Evolutionary conservation across 495 filamentous ascomycete genomes (phyloP).

Genomic region (Hypoxylon perforatum): DNA sequence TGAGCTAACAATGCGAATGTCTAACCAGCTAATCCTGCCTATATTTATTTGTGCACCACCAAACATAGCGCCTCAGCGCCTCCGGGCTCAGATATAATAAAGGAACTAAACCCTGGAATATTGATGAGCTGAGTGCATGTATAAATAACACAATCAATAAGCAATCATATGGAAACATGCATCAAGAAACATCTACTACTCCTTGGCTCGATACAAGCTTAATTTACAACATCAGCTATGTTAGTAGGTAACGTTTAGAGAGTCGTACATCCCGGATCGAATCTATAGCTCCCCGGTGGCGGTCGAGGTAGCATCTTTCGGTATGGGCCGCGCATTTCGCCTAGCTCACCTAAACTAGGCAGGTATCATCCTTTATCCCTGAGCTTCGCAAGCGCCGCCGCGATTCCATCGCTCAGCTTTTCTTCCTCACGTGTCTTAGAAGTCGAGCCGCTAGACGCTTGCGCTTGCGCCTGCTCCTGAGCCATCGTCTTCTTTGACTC

Average conservation of each 20-base stretch:
- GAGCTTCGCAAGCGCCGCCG: constrained; percentile 63
- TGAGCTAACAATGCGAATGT: neutral
- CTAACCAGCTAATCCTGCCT: neutral
- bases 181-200: constrained; percentile 21
- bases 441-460: constrained; percentile 24
- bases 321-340: constrained; percentile 19
- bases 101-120: no score
- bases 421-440: constrained; percentile 43
- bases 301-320: constrained; percentile 13
- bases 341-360: constrained; percentile 27
- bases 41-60: no score
- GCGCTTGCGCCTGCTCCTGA: constrained; percentile 33
- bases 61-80: no score
- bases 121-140: no score
- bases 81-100: constrained; percentile 8
- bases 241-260: neutral
- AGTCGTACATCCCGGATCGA: constrained; percentile 7
- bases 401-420: constrained; percentile 63
- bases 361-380: constrained; percentile 53
- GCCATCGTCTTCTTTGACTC: constrained; percentile 43
- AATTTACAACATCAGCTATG: neutral
- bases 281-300: no score
- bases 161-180: constrained; percentile 32
- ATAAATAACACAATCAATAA: constrained; percentile 1
- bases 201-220: constrained; percentile 19